A percentile compares a stretch with the other conserved stretches of the same genome.
phyloP scores from a whole-genome alignment of 1,284 basidiomycete genomes.

The Boletus semigastroideus region DNA sequence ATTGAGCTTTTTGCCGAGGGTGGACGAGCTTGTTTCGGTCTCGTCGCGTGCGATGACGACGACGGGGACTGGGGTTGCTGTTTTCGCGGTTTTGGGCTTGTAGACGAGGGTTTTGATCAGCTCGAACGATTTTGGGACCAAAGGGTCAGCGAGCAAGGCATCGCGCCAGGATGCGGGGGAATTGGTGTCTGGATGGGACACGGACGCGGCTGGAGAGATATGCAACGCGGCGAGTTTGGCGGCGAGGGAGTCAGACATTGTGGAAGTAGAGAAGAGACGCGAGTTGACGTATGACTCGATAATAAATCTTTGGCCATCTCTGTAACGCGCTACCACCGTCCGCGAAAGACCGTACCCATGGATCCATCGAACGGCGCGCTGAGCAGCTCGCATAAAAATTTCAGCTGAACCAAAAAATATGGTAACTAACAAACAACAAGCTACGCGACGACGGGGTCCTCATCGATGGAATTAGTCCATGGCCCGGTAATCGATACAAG shows the following conservation, averaged over 20 bases:
- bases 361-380: slow-evolving; percentile 28
- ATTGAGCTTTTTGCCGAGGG: slow-evolving; percentile 80
- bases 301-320: slow-evolving; percentile 12
- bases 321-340: slow-evolving; percentile 14
- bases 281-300: slow-evolving; percentile 27
- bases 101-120: slow-evolving; percentile 84
- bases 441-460: no score
- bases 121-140: slow-evolving; percentile 60
- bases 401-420: slow-evolving; percentile 11
- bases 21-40: slow-evolving; percentile 75
- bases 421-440: slow-evolving; percentile 1
- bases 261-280: slow-evolving; percentile 10
- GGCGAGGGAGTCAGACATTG: slow-evolving; percentile 21
- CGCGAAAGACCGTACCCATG: slow-evolving; percentile 22
- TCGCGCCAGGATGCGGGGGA: slow-evolving; percentile 72
- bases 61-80: slow-evolving; percentile 80
- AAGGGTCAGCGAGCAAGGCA: slow-evolving; percentile 48
- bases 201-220: slow-evolving; percentile 49
- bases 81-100: slow-evolving; percentile 91
- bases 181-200: slow-evolving; percentile 54
- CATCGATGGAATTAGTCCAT: no score
- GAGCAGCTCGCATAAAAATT: slow-evolving; percentile 28
- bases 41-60: slow-evolving; percentile 84
- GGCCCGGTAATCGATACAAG: no score
- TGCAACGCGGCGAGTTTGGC: slow-evolving; percentile 48